Conservation (phyloP, 108 stramenopile genomes). For the Cyclotella baltica region DNA sequence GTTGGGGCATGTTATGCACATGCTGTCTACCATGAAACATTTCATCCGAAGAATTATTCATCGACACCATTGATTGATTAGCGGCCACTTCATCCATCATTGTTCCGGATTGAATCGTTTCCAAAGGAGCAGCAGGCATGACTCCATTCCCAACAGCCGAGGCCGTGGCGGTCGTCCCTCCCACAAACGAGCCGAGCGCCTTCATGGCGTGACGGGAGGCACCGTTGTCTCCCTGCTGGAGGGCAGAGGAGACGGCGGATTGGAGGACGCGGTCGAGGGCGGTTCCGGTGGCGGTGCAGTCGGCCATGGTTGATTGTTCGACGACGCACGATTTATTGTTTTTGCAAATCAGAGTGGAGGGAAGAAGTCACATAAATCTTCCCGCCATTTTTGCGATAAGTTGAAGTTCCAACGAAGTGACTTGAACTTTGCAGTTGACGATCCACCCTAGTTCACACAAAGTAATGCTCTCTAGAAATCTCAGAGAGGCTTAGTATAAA, state of each 20-base stretch:
- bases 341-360: background rate
- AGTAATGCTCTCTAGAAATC: no score
- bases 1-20: constrained; percentile 11
- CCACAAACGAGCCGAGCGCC: constrained; percentile 45
- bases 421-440: no score
- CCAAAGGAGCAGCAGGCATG: constrained; percentile 64
- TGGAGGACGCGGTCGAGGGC: constrained; percentile 70
- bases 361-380: background rate
- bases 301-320: constrained; percentile 65
- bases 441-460: no score
- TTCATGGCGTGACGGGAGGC: constrained; percentile 29
- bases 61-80: background rate
- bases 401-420: no score
- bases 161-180: constrained; percentile 64
- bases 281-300: constrained; percentile 84
- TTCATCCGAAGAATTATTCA: background rate
- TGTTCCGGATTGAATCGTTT: constrained; percentile 17
- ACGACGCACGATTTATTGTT: no score
- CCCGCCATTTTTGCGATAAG: no score
- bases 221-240: constrained; percentile 13
- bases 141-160: constrained; percentile 7
- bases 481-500: no score
- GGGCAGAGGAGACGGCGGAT: constrained; percentile 47
- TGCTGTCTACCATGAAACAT: background rate
- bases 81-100: background rate